Evolutionary conservation across 805 yeast species (phyloP), one percentile per base, ranked within the genome.

Genomic region (Diddensiella transvaalensis): DNA sequence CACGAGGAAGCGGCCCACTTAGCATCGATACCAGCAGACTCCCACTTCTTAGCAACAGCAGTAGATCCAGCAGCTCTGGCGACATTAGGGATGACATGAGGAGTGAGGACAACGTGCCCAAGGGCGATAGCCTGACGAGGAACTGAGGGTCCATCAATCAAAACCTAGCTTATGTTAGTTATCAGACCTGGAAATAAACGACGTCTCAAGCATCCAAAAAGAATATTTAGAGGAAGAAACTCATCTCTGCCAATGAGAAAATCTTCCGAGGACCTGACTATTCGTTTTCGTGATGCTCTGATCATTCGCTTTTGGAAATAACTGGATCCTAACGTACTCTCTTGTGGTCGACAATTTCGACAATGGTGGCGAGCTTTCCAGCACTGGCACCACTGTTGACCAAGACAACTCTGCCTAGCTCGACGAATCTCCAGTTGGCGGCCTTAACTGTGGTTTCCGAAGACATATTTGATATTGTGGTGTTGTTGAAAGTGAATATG

Each of bases 371-470:
- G 72, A 93, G 83, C 77, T 88, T 87, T 65, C 85, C 85, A 59
- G 82, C 74, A 66, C 67, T 68, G 58, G 74, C 71, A 69, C 87
- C 87, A 76, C 84, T 80, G 84, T 82, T 80, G 72, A 91, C 73
- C 71, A 91, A 85, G 74, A 90, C 96, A 73, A 93, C 87, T 81
- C 99, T 96, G 76, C 99, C 99, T 72, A 90, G 87, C 83, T 91
- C 96, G 75, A 93, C 99, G 72, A 82, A 83, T 87, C 96, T 88
- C 98, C 98, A 93, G 91, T 87, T 87, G 75, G 96, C 80, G 74
- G 96, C 87, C 80, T 87, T 85, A 75, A 93, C 93, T 73, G 85
- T 75, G 39, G 39, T 42, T 30, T 33, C 39, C 21, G 46, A 30
- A 22, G 5, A 17, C 29, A 30, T 30, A 18, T 13, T 42, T 29